Evolutionary conservation across 495 filamentous ascomycete genomes (phyloP).

Genomic region (Baudoinia panamericana): DNA sequence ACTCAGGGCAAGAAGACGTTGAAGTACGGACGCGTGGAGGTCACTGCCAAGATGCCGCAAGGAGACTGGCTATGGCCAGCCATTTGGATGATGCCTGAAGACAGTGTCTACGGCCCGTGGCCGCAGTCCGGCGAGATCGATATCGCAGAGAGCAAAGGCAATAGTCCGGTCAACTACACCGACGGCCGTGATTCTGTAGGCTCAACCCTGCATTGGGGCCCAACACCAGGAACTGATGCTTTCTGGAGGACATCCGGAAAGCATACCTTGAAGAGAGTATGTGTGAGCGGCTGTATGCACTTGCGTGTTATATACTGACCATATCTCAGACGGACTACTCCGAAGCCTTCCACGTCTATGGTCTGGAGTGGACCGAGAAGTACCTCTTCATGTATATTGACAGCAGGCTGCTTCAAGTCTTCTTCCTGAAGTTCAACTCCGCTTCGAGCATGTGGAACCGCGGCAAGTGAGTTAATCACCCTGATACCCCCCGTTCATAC

Average conservation of each 20-base stretch:
- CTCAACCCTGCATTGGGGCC: constrained; percentile 23
- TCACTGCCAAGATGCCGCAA: constrained; percentile 32
- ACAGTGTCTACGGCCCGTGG: constrained; percentile 21
- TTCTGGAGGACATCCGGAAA: constrained; percentile 4
- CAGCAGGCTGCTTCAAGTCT: constrained; percentile 19
- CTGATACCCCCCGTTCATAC: too few species aligned
- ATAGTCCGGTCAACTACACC: constrained; percentile 16
- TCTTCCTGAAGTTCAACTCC: constrained; percentile 15
- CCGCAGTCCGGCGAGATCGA: constrained; percentile 24
- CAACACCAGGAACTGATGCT: constrained; percentile 1
- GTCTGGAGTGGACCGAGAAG: constrained; percentile 20
- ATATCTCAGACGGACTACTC: constrained; percentile 21
- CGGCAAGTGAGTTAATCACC: constrained; percentile 3
- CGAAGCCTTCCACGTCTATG: constrained; percentile 21
- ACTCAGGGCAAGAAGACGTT: constrained; percentile 32
- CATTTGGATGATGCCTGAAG: constrained; percentile 36
- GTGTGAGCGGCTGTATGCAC: too few species aligned
- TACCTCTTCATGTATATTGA: constrained; percentile 26
- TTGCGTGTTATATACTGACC: too few species aligned
- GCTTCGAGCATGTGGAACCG: constrained; percentile 12
- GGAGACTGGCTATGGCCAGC: constrained; percentile 37
- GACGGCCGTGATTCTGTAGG: constrained; percentile 21
- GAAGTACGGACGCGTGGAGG: constrained; percentile 34
- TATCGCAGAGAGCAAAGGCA: constrained; percentile 24
- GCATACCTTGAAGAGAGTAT: not conserved